Conservation (phyloP, 305 asterid genomes). For the Fraxinus angustifolia region DNA sequence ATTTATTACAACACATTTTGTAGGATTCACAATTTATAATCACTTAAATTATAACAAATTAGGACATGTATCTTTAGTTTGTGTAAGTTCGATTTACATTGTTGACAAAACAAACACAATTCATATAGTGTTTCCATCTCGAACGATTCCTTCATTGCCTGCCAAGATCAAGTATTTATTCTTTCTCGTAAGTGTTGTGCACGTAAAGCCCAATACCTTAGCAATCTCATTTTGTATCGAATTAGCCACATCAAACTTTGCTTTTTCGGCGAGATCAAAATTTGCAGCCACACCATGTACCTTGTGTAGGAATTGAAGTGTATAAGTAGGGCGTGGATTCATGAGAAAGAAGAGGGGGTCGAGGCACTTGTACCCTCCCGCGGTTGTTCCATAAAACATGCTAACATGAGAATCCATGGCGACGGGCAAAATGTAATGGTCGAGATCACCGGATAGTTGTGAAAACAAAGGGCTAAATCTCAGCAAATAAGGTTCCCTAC, state of each 20-base stretch:
- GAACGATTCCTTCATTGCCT: constrained; percentile 36
- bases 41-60: background rate
- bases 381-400: constrained; percentile 39
- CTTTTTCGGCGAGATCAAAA: background rate
- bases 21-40: background rate
- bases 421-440: constrained; percentile 24
- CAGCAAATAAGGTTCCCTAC: constrained; percentile 41
- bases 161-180: constrained; percentile 46
- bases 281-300: background rate
- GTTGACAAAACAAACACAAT: background rate
- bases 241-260: constrained; percentile 25
- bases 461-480: constrained; percentile 43
- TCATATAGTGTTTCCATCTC: background rate
- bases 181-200: constrained; percentile 40
- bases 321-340: constrained; percentile 29
- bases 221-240: constrained; percentile 36
- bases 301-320: constrained; percentile 20
- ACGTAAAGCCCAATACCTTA: constrained; percentile 29
- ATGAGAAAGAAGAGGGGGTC: constrained; percentile 38
- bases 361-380: constrained; percentile 30
- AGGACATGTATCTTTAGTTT: background rate
- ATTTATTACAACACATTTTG: background rate
- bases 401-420: constrained; percentile 27
- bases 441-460: constrained; percentile 13
- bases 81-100: background rate